phyloP scores from a whole-genome alignment of 768 basidiomycete species.

The Hygrophoropsis aurantiaca region DNA sequence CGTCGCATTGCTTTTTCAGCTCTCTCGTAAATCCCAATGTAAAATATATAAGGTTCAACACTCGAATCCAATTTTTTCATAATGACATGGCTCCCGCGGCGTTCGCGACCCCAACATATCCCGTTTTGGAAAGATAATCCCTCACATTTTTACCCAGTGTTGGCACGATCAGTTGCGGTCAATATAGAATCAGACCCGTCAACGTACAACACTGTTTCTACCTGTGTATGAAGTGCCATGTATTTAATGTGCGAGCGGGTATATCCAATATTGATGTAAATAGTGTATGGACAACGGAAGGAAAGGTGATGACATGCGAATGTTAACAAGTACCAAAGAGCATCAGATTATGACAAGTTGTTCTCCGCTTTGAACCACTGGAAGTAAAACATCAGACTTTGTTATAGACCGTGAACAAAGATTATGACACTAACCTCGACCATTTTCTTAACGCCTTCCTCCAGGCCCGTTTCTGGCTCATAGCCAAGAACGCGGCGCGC shows the following conservation, averaged over 20 bases:
- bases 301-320: background rate
- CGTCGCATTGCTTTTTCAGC: too few species aligned
- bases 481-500: slow-evolving; percentile 90
- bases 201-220: too few species aligned
- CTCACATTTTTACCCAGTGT: too few species aligned
- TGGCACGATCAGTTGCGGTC: too few species aligned
- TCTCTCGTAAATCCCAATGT: background rate
- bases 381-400: background rate
- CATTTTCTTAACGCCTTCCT: slow-evolving; percentile 82
- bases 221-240: too few species aligned
- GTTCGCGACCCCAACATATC: too few species aligned
- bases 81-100: too few species aligned
- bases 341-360: slow-evolving; percentile 16
- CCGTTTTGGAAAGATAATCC: too few species aligned
- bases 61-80: too few species aligned
- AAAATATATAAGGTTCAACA: too few species aligned
- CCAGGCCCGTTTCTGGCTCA: slow-evolving; percentile 84
- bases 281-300: background rate
- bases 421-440: slow-evolving; percentile 56
- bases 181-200: too few species aligned
- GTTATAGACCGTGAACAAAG: too few species aligned
- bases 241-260: background rate
- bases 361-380: slow-evolving; percentile 33
- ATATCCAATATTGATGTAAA: background rate
- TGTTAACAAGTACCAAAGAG: background rate